Conservation (phyloP, 148 eudicot species). For the Silene uniflora region DNA sequence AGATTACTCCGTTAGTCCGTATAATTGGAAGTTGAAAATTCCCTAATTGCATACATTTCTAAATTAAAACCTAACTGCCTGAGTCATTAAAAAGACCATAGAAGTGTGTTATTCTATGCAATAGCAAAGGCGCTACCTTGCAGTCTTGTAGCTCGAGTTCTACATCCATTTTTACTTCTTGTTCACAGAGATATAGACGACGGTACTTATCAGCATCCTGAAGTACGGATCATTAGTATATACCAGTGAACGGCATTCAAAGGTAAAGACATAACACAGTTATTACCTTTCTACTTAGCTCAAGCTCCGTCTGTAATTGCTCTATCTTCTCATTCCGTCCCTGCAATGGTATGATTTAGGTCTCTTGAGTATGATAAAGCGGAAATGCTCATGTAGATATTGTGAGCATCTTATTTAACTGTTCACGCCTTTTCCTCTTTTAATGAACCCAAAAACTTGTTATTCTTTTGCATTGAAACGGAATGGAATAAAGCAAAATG, state of each 20-base stretch:
- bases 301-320: constrained; percentile 69
- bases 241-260: background rate
- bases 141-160: constrained; percentile 56
- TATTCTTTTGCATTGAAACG: too few species aligned
- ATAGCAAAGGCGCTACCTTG: constrained; percentile 44
- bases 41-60: too few species aligned
- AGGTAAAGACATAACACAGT: background rate
- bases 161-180: constrained; percentile 62
- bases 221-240: constrained; percentile 13
- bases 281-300: constrained; percentile 51
- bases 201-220: constrained; percentile 63
- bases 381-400: background rate
- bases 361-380: background rate
- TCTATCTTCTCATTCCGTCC: constrained; percentile 69
- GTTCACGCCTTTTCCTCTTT: background rate
- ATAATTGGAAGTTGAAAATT: too few species aligned
- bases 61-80: too few species aligned
- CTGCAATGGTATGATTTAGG: constrained; percentile 30
- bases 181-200: constrained; percentile 60
- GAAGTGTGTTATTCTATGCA: too few species aligned
- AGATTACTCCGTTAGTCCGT: too few species aligned
- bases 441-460: too few species aligned
- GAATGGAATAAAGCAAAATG: too few species aligned
- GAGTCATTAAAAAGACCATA: too few species aligned
- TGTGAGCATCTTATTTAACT: background rate